A percentile compares a stretch with the other conserved stretches of the same genome.
These are phyloP conservation scores for Sugiyamaella chiloensis DNA, from an alignment of 805 yeast genomes.

Conservation along the genomic window DNA sequence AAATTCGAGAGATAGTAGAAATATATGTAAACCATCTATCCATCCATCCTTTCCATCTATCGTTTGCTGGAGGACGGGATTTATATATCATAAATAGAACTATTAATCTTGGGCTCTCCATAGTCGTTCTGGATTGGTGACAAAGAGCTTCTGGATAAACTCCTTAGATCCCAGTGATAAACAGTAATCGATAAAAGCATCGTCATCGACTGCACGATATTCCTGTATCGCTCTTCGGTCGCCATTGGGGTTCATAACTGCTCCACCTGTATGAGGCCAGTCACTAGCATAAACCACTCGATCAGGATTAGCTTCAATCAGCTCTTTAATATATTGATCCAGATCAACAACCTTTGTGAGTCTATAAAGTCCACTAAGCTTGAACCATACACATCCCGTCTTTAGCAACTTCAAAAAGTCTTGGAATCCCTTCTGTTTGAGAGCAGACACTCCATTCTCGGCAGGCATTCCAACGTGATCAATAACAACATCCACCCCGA, in stretches of 20 bases:
- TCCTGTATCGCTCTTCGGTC: constrained; percentile 1
- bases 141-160: constrained; percentile 11
- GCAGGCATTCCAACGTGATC: constrained; percentile 14
- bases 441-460: constrained; percentile 4
- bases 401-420: background rate
- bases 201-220: constrained; percentile 6
- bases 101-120: constrained; percentile 3
- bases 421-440: background rate
- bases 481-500: constrained; percentile 14
- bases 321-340: constrained; percentile 3
- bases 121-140: constrained; percentile 9
- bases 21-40: too few relatives aligned
- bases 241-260: constrained; percentile 8
- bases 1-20: too few relatives aligned
- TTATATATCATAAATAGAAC: too few relatives aligned
- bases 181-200: constrained; percentile 4
- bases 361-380: constrained; percentile 4
- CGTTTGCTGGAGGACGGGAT: too few relatives aligned
- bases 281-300: constrained; percentile 13
- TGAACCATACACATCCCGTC: constrained; percentile 7
- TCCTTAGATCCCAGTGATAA: constrained; percentile 9
- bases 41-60: too few relatives aligned
- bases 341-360: constrained; percentile 6
- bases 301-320: constrained; percentile 12
- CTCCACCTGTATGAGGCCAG: constrained; percentile 15